Evolutionary conservation across 2,329 filamentous ascomycete species (phyloP).

Genomic region (Talaromyces islandicus): DNA sequence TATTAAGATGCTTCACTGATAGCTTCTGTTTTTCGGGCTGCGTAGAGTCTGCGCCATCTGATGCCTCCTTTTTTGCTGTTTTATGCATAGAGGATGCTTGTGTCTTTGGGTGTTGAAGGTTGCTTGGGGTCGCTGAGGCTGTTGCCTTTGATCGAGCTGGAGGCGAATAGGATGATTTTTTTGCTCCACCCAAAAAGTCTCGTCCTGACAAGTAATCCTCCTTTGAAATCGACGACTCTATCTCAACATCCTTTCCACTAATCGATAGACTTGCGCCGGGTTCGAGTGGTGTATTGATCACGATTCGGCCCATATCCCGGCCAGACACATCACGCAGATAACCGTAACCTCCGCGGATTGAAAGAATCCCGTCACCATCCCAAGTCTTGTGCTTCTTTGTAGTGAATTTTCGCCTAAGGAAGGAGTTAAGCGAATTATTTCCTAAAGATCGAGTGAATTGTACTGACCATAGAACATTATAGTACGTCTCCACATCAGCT

Average conservation of each 20-base stretch:
- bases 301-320: conserved; percentile 55
- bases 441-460: not conserved
- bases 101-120: not conserved
- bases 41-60: conserved; percentile 15
- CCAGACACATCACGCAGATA: conserved; percentile 58
- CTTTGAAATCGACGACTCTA: conserved; percentile 57
- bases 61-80: conserved; percentile 7
- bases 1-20: conserved; percentile 33
- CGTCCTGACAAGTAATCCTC: conserved; percentile 48
- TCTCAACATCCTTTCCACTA: conserved; percentile 62
- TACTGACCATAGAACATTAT: conserved; percentile 43
- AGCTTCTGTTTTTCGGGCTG: conserved; percentile 19
- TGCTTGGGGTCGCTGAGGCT: not conserved
- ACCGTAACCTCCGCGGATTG: conserved; percentile 52
- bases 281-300: conserved; percentile 51
- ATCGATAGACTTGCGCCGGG: conserved; percentile 57
- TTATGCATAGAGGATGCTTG: not conserved
- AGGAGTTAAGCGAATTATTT: not conserved
- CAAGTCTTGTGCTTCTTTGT: conserved; percentile 72
- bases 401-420: conserved; percentile 58
- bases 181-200: conserved; percentile 18
- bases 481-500: conserved; percentile 31
- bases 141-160: not conserved
- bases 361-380: conserved; percentile 66
- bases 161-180: conserved; percentile 17